Base-by-base conservation (phyloP, 2,329 filamentous ascomycete genomes). In the Calonectria pauciramosa region DNA sequence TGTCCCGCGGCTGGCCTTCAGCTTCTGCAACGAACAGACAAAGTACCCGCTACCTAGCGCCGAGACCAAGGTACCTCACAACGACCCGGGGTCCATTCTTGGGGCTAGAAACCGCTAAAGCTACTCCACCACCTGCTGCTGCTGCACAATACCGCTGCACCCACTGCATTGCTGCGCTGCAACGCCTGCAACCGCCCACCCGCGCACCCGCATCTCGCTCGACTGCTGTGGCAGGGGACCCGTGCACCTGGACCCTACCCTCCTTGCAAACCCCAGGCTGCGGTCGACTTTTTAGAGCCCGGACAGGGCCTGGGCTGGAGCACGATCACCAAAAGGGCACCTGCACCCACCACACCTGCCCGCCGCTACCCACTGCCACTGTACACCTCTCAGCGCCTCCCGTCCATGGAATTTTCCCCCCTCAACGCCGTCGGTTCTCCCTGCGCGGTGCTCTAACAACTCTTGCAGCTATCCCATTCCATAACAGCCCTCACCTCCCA, bases 331-430 rank as follows among this genome's bases (percentile, higher is more conserved):
- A 68, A 73, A 73, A 73, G 63, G 67, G 71, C 72, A 68, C 72
- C 41, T 52, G 44, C 72, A 60, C 68, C 68, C 60, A 71, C 47
- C 51, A 47, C 49, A 23, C 47, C 38, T 56, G 65, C 38, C 69
- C 73, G 66, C 72, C 59, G 23, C 64, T 38, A 68, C 41, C 38
- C 70, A 73, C 64, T 65, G 41, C 41, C 30, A 65, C 60, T 49
- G 60, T 49, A 36, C 71, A 51, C 71, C 30, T 38, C 59, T 66
- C 60, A 76, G 26, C 64, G 66, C 68, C 68, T 76, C 74, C 63
- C 69, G n/a, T 74, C 71, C 41, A 74, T 76, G 72, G 74, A 74
- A 76, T 74, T 76, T 74, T 72, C 72, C 28, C 74, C 73, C 66
- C 54, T 74, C 74, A 66, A 76, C 74, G 66, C 65, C 72, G 68